A percentile compares a stretch with the other conserved stretches of the same genome.
Conservation (phyloP, 176 grass and related monocot species). For the Elymus sibiricus region DNA sequence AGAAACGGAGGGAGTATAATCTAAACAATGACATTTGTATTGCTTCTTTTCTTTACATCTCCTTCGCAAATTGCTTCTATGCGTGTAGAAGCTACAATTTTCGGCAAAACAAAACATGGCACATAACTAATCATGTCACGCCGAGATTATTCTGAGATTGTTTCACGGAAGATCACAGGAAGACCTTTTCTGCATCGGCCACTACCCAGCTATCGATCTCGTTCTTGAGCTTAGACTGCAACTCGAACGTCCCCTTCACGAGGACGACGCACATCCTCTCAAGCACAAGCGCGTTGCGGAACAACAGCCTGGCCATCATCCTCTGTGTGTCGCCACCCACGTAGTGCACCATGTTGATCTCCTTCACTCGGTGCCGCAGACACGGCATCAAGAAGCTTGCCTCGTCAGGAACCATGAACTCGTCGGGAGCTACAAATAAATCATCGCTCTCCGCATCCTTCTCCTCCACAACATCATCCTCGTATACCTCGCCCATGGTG, state of each 20-base stretch:
- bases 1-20: no score
- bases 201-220: background rate
- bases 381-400: background rate
- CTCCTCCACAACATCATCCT: background rate
- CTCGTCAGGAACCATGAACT: background rate
- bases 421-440: background rate
- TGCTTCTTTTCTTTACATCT: background rate
- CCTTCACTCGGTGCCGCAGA: background rate
- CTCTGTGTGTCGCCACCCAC: background rate
- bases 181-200: background rate
- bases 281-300: background rate
- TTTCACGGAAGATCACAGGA: background rate
- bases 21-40: background rate
- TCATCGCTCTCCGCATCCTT: background rate
- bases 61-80: background rate
- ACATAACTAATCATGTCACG: background rate
- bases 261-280: background rate
- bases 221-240: background rate
- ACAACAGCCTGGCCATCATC: background rate
- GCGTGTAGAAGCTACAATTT: background rate
- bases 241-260: background rate
- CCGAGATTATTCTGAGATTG: background rate
- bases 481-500: background rate
- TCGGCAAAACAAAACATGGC: background rate
- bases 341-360: constrained; percentile 12